Evolutionary conservation across 257 asterid species (phyloP).

Genomic region (Jaltomata sinuosa): DNA sequence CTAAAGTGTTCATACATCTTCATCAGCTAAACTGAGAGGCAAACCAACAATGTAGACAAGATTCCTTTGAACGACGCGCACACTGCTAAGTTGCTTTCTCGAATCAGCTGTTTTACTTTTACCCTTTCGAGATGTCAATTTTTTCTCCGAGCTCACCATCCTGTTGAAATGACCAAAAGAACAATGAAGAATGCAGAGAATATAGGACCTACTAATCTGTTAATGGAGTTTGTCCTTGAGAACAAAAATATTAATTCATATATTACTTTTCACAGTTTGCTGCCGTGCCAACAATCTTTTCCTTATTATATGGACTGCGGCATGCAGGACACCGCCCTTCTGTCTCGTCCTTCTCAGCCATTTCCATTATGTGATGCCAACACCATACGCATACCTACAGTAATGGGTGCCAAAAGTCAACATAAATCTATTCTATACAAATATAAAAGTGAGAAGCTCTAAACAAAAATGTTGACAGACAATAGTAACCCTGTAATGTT

Average conservation of each 20-base stretch:
- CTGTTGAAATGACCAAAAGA: constrained; percentile 25
- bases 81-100: constrained; percentile 83
- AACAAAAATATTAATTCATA: background rate
- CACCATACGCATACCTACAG: constrained; percentile 95
- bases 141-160: constrained; percentile 67
- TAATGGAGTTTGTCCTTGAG: background rate
- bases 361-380: constrained; percentile 96
- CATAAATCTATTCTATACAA: background rate
- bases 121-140: constrained; percentile 55
- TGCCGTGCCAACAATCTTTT: constrained; percentile 79
- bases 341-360: constrained; percentile 95
- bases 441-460: background rate
- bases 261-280: constrained; percentile 69
- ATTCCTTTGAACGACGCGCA: constrained; percentile 87
- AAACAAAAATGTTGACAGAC: background rate
- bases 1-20: constrained; percentile 43
- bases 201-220: background rate
- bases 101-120: constrained; percentile 72
- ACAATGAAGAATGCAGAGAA: constrained; percentile 3
- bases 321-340: constrained; percentile 99
- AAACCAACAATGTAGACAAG: constrained; percentile 94
- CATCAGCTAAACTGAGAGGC: constrained; percentile 86
- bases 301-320: constrained; percentile 92
- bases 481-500: background rate
- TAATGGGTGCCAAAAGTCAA: background rate